Evolutionary conservation across 305 asterid species (phyloP).

Genomic region (Euphrasia arctica): DNA sequence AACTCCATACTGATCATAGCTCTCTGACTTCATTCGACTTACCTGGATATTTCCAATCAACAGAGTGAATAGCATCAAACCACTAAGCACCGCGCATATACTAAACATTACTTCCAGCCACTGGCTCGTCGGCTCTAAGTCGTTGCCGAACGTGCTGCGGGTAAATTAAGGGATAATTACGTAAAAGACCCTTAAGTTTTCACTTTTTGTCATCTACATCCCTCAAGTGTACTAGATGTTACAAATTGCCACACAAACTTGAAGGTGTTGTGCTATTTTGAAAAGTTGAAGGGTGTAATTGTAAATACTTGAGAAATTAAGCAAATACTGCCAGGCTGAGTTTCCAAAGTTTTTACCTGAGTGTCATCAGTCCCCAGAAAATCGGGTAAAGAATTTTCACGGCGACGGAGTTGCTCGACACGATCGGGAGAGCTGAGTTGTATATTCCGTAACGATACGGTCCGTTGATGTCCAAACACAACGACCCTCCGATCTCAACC

Average conservation of each 20-base stretch:
- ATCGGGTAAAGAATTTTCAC: constrained; percentile 88
- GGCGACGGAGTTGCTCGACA: constrained; percentile 65
- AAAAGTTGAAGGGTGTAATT: background rate
- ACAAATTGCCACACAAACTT: background rate
- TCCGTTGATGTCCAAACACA: constrained; percentile 79
- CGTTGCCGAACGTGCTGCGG: constrained; percentile 86
- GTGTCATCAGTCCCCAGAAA: constrained; percentile 93
- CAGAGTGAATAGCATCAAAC: constrained; percentile 82
- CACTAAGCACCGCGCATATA: constrained; percentile 75
- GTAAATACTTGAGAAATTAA: too few species aligned
- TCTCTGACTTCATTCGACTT: constrained; percentile 8
- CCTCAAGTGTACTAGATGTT: background rate
- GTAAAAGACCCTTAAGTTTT: background rate
- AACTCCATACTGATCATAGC: background rate
- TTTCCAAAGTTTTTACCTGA: constrained; percentile 48
- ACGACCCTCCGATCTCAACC: constrained; percentile 22
- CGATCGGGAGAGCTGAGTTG: constrained; percentile 85
- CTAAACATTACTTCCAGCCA: constrained; percentile 84
- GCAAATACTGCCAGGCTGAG: background rate
- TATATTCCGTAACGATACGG: constrained; percentile 81
- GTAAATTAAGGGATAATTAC: background rate
- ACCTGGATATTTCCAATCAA: constrained; percentile 95
- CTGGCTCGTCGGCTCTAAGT: constrained; percentile 84
- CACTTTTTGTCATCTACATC: background rate
- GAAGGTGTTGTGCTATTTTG: background rate